Percentiles rank a stretch among this genome's conserved stretches.
Conservation (phyloP, 1,284 basidiomycete species). For the Afroboletus lepidellus region DNA sequence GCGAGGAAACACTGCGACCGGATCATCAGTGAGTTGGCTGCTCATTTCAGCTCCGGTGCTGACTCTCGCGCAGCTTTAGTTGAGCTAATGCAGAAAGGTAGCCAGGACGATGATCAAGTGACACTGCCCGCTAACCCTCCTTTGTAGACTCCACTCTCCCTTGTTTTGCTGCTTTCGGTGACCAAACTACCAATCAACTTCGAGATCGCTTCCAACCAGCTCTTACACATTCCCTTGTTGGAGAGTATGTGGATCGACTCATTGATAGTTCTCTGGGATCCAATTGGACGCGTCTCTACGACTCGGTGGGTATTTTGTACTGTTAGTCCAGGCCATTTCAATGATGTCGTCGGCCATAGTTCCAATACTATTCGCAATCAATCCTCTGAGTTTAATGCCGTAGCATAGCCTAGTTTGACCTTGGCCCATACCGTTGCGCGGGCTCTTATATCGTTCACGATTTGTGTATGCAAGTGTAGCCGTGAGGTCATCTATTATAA, state of each 20-base stretch:
- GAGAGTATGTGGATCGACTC: conserved; percentile 85
- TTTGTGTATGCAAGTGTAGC: conserved; percentile 1
- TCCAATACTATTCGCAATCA: conserved; percentile 85
- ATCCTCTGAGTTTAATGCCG: conserved; percentile 49
- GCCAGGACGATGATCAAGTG: conserved; percentile 10
- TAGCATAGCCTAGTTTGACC: conserved; percentile 7
- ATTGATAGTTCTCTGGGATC: conserved; percentile 89
- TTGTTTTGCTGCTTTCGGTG: conserved; percentile 89
- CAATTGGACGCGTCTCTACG: conserved; percentile 89
- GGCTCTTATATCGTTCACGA: conserved; percentile 1
- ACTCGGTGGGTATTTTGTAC: conserved; percentile 62
- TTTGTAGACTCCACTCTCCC: conserved; percentile 83
- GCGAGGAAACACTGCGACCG: conserved; percentile 96
- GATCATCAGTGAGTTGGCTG: conserved; percentile 76
- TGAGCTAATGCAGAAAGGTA: conserved; percentile 94
- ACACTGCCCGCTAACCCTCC: conserved; percentile 6
- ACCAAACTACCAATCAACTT: conserved; percentile 84
- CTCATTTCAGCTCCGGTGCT: conserved; percentile 1
- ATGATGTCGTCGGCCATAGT: conserved; percentile 38
- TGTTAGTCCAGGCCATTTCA: background rate
- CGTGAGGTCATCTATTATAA: background rate
- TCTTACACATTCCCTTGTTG: conserved; percentile 83
- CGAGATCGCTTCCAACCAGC: conserved; percentile 93
- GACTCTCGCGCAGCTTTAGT: conserved; percentile 67
- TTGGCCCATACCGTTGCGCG: background rate